These are phyloP conservation scores for Emericellopsis terricola DNA, from an alignment of 495 filamentous ascomycete species.

Conservation along the genomic window DNA sequence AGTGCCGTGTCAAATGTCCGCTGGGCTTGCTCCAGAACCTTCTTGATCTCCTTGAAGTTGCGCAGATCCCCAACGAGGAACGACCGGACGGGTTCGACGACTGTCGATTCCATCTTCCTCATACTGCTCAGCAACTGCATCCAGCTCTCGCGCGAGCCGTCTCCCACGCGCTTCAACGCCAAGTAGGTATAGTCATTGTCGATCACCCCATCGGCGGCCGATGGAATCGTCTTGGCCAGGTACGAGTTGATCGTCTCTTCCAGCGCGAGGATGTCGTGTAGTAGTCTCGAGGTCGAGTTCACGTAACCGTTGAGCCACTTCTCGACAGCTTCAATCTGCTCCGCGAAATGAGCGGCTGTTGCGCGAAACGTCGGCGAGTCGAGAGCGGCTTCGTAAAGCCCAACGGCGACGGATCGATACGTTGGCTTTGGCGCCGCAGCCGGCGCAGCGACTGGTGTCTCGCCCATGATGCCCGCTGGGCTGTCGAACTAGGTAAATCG, in stretches of 20 bases:
- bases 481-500: too few relatives aligned
- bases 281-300: conserved; percentile 58
- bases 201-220: conserved; percentile 59
- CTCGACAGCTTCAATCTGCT: conserved; percentile 83
- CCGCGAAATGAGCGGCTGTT: conserved; percentile 70
- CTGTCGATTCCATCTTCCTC: conserved; percentile 53
- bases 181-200: conserved; percentile 91
- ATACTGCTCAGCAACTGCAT: conserved; percentile 46
- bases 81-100: conserved; percentile 61
- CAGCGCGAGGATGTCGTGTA: conserved; percentile 49
- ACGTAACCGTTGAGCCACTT: conserved; percentile 84
- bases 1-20: conserved; percentile 65
- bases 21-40: conserved; percentile 59
- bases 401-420: conserved; percentile 47
- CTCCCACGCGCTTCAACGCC: conserved; percentile 67
- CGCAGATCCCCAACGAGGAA: conserved; percentile 58
- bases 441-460: conserved; percentile 1
- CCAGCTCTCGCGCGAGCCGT: conserved; percentile 78
- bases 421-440: conserved; percentile 10
- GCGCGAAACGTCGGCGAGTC: conserved; percentile 92
- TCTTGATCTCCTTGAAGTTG: conserved; percentile 49
- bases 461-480: too few relatives aligned
- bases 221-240: conserved; percentile 47
- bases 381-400: conserved; percentile 82
- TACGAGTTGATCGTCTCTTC: conserved; percentile 58